Evolutionary conservation across 2,329 filamentous ascomycete species (phyloP), one percentile per base, ranked within the genome.

Genomic region (Colletotrichum theobromicola): DNA sequence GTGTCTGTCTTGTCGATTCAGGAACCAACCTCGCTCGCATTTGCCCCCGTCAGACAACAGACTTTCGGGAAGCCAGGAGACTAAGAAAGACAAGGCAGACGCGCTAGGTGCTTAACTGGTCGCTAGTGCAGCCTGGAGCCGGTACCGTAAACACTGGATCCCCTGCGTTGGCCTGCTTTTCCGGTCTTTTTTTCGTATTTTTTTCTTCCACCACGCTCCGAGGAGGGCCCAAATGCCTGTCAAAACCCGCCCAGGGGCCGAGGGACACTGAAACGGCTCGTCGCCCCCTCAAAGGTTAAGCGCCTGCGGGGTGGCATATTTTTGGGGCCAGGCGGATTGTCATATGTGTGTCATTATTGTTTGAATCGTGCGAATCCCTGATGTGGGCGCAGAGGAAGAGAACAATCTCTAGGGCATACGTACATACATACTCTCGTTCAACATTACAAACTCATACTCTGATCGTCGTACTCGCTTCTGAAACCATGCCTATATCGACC

Each of bases 341-440:
- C 72, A 67, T 74, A 63, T 67, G 62, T 58, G 72, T 74, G 61
- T 72, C 68, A 72, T 74, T 63, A 58, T 72, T 30, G 72, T 74
- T 72, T 74, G 68, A 72, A 62, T 63, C 32, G 18, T 58, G 62
- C 28, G 46, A 67, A 62, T 57, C 26, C 42, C 67, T 35, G 60
- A 57, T 13, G 21, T 28, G 35, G 53, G 16, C 3, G 53, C 60
- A 7, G 24, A 42, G 32, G n/a, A 62, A 34, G 60, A 2, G 8
- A 42, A 18, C 15, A 21, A 21, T 62, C 24, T 12, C 32, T 32
- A 67, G 28, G 46, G 46, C 53, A 13, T 58, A 42, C 16, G 32
- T 67, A 42, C 53, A 58, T 46, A 67, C 53, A 2, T 30, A 46
- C 34, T 50, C 21, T 21, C 61, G 7, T 42, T n/a, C 15, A 15